Percentiles rank a stretch among this genome's conserved stretches.
phyloP scores from a whole-genome alignment of 2,329 filamentous ascomycete genomes.

The Chaetomiaceae sp. region DNA sequence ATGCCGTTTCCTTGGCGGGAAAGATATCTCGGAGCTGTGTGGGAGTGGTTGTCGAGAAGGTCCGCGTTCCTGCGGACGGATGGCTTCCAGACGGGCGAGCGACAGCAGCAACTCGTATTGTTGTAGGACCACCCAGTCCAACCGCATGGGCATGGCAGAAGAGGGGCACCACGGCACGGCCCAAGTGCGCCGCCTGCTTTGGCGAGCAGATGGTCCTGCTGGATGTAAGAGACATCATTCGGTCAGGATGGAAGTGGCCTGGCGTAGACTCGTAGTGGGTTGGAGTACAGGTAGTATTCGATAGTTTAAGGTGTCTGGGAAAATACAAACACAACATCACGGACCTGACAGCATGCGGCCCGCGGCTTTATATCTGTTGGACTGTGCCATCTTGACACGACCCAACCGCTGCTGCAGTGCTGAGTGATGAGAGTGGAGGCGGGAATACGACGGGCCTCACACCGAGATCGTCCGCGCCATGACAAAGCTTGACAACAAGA shows the following conservation, averaged over 20 bases:
- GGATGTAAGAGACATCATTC: conserved; percentile 29
- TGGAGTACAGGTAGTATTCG: neutral
- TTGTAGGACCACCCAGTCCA: conserved; percentile 22
- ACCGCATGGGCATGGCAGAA: conserved; percentile 18
- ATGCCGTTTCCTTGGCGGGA: conserved; percentile 54
- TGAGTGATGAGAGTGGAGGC: neutral
- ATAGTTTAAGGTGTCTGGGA: neutral
- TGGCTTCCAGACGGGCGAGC: conserved; percentile 20
- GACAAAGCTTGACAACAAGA: neutral
- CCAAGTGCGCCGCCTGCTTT: conserved; percentile 27
- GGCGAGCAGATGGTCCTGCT: conserved; percentile 28
- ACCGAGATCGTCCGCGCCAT: conserved; percentile 9
- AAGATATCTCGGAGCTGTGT: conserved; percentile 55
- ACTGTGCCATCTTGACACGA: conserved; percentile 1
- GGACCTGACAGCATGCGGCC: neutral
- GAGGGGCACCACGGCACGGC: conserved; percentile 19
- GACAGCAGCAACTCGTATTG: conserved; percentile 29
- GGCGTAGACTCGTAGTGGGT: no score
- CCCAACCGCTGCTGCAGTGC: no score
- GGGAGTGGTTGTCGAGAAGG: conserved; percentile 47
- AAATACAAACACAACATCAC: neutral
- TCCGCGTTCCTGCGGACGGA: conserved; percentile 24
- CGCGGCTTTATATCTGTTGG: neutral
- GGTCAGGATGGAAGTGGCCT: neutral
- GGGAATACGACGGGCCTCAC: neutral